phyloP scores from a whole-genome alignment of 2,329 filamentous ascomycete genomes.

The Polychaeton citri region DNA sequence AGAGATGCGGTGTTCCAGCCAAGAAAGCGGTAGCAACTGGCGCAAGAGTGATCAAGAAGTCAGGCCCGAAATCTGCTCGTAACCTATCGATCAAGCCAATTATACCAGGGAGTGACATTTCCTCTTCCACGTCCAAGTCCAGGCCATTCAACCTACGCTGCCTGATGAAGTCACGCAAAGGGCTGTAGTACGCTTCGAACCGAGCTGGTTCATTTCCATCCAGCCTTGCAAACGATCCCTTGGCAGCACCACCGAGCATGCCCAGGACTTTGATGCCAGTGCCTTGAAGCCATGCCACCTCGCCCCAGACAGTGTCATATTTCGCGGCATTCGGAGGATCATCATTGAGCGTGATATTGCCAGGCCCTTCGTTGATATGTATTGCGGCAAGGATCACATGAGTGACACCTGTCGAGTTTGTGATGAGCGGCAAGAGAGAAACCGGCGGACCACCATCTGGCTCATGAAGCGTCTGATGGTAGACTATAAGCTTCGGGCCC shows the following conservation, averaged over 20 bases:
- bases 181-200: constrained; percentile 63
- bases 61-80: constrained; percentile 49
- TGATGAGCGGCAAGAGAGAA: constrained; percentile 48
- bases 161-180: constrained; percentile 52
- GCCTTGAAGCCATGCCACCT: constrained; percentile 57
- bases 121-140: constrained; percentile 71
- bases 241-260: constrained; percentile 78
- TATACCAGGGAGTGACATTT: constrained; percentile 53
- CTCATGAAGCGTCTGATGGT: constrained; percentile 53
- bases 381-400: constrained; percentile 81
- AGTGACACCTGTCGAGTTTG: constrained; percentile 50
- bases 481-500: constrained; percentile 38
- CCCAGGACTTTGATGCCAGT: constrained; percentile 67
- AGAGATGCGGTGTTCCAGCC: constrained; percentile 46
- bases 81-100: constrained; percentile 37
- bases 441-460: constrained; percentile 38
- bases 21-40: constrained; percentile 68
- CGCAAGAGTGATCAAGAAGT: constrained; percentile 67
- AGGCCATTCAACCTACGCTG: constrained; percentile 52
- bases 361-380: constrained; percentile 60
- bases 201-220: constrained; percentile 43
- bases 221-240: constrained; percentile 54
- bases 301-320: constrained; percentile 64
- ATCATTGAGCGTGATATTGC: constrained; percentile 66
- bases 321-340: constrained; percentile 52